Evolutionary conservation across 192 early-diverging fungal genomes (phyloP).

Genomic region (Rhizoclosmatium globosum): DNA sequence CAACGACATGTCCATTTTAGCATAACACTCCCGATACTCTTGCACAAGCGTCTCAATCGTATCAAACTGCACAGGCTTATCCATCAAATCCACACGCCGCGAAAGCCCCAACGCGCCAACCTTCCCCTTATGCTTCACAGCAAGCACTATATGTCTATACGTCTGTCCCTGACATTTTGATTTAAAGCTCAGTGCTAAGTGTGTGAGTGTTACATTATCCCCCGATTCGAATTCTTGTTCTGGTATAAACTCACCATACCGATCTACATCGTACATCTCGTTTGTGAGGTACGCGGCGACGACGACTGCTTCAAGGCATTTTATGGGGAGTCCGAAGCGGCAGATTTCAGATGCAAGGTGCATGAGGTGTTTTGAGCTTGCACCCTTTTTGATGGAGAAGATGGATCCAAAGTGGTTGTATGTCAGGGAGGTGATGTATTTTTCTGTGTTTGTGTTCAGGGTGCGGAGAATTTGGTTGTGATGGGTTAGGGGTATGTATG

Average conservation of each 20-base stretch:
- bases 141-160: constrained; percentile 58
- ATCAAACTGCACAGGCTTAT: constrained; percentile 43
- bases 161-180: constrained; percentile 28
- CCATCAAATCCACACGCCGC: constrained; percentile 51
- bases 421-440: constrained; percentile 29
- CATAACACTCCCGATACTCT: constrained; percentile 48
- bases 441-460: constrained; percentile 18
- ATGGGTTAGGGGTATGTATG: not conserved
- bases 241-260: constrained; percentile 40
- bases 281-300: constrained; percentile 42
- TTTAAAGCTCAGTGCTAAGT: constrained; percentile 50
- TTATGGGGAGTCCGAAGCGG: constrained; percentile 50
- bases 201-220: not conserved
- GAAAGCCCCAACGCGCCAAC: constrained; percentile 58
- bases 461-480: not conserved
- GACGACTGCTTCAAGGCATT: constrained; percentile 60
- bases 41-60: constrained; percentile 38
- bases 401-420: constrained; percentile 50
- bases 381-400: constrained; percentile 45
- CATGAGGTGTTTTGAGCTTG: constrained; percentile 36
- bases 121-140: constrained; percentile 36
- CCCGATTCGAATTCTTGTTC: not conserved
- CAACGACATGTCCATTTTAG: constrained; percentile 43
- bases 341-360: constrained; percentile 46
- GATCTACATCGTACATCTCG: constrained; percentile 39